phyloP scores from a whole-genome alignment of 106 monocot genomes.

The Allium fistulosum region DNA sequence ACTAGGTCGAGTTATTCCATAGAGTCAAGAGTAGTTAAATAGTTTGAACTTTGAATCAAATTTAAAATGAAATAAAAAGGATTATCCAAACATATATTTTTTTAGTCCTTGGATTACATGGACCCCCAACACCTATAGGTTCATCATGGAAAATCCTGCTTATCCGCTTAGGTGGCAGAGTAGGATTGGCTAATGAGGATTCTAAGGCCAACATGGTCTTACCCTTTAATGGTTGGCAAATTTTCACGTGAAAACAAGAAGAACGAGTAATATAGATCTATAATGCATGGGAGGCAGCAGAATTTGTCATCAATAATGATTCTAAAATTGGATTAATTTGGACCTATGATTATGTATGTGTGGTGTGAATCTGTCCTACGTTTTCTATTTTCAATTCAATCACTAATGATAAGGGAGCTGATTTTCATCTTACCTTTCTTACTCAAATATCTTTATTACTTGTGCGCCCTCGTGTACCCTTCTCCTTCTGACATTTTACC shows the following conservation, averaged over 20 bases:
- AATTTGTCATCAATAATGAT: neutral
- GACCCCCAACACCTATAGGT: neutral
- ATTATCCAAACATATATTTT: neutral
- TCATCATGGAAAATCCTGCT: neutral
- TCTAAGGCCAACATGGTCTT: constrained; percentile 7
- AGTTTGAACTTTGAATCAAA: neutral
- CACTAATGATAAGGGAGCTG: constrained; percentile 7
- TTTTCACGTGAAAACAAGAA: constrained; percentile 1
- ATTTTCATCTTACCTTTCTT: too few relatives aligned
- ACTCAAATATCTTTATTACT: too few relatives aligned
- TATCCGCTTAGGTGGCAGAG: neutral
- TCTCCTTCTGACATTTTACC: too few relatives aligned
- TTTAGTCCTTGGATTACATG: neutral
- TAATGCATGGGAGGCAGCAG: neutral
- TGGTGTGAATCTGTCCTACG: constrained; percentile 2
- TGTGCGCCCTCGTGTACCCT: too few relatives aligned
- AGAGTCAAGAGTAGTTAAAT: neutral
- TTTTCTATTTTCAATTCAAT: neutral
- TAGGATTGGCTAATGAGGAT: neutral
- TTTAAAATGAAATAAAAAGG: neutral
- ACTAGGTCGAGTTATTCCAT: neutral
- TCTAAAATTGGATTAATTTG: neutral
- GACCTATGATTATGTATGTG: neutral
- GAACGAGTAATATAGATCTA: neutral
- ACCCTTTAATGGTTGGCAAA: neutral